These are phyloP conservation scores for Corynespora cassiicola DNA, from an alignment of 2,329 filamentous ascomycete genomes.

Conservation along the genomic window DNA sequence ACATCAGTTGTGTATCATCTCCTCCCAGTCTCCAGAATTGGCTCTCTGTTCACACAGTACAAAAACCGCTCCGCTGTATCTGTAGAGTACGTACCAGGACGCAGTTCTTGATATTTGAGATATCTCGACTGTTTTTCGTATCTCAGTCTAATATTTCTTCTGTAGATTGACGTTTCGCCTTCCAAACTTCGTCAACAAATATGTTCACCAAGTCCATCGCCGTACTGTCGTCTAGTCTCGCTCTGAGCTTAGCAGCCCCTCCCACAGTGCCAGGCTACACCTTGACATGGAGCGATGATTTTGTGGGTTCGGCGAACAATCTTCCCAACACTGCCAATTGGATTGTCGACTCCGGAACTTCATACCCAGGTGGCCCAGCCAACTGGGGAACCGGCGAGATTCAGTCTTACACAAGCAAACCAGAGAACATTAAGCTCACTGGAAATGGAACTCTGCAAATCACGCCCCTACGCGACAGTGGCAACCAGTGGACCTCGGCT, in stretches of 20 bases:
- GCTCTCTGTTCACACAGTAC: no score
- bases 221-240: constrained; percentile 1
- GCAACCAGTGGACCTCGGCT: constrained; percentile 9
- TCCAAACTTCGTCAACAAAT: no score
- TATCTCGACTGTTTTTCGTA: no score
- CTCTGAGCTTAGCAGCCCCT: constrained; percentile 3
- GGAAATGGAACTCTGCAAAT: constrained; percentile 8
- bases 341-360: constrained; percentile 13
- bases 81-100: no score
- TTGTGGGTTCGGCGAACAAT: constrained; percentile 3
- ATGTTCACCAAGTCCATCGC: constrained; percentile 5
- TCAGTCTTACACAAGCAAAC: constrained; percentile 8
- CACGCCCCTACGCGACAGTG: constrained; percentile 3
- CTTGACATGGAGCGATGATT: constrained; percentile 13
- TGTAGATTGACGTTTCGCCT: no score
- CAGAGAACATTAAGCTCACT: constrained; percentile 9
- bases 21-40: no score
- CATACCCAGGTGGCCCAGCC: constrained; percentile 11
- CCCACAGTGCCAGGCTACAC: constrained; percentile 2
- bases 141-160: no score
- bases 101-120: no score
- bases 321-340: constrained; percentile 9
- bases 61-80: no score
- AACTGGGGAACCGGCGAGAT: constrained; percentile 12
- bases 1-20: no score